Base-by-base conservation (phyloP, 805 yeast genomes). In the Lipomyces yamanashiensis region DNA sequence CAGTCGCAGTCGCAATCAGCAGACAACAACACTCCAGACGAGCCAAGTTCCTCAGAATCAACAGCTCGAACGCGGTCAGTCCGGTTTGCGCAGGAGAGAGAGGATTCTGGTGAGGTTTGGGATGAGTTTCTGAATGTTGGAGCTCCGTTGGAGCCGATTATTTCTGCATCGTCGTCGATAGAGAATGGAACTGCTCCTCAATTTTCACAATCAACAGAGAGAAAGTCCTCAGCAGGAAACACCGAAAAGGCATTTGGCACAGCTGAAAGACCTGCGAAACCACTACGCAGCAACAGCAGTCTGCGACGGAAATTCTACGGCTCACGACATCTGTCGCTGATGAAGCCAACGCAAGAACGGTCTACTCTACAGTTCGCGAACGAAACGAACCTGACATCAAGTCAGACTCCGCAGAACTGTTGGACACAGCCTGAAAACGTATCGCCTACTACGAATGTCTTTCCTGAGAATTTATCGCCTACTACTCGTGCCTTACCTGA, bases 261-360 rank as follows among this genome's bases (percentile, higher is more conserved):
- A 19, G 33, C 50, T 9, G n/a, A 13, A 12, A 19, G 34, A 17
- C 28, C 45, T 9, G 5, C 45, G 17, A 39, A 19, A 4, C 44
- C 45, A 4, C 41, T 37, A 8, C 55, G 45, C n/a, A 52, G 48
- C n/a, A 15, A 41, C 40, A 53, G 57, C 23, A 53, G 28, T 41
- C 10, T 41, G 15, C 37, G 48, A 40, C 9, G 4, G 21, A 41
- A 28, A 13, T 53, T 40, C 39, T 37, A 57, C 23, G 54, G 48
- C 7, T 49, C 61, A 2, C 54, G 61, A 7, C 61, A 57, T 36
- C 49, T 57, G n/a, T 57, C 61, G 7, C 36, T 57, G 19, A 57
- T 57, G 54, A 48, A 41, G 33, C 41, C 59, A 6, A 19, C 36
- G 12, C 53, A 55, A 28, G 19, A 54, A 21, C 48, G 33, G 7